These are phyloP conservation scores for Tolypocladium amazonense DNA, from an alignment of 2,329 filamentous ascomycete genomes.

Conservation along the genomic window DNA sequence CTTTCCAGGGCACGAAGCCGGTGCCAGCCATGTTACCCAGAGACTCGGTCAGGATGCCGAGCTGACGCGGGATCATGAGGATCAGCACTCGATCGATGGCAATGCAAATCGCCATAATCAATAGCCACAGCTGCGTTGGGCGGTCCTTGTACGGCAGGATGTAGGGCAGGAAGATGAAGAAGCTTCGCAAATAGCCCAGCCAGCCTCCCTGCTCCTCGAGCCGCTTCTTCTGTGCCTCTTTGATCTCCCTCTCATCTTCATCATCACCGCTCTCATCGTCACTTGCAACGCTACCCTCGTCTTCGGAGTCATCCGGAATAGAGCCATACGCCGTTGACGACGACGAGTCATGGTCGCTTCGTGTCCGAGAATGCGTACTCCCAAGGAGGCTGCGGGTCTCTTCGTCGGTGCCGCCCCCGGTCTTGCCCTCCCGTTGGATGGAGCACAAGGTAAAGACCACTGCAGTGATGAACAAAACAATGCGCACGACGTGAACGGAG, in stretches of 20 bases:
- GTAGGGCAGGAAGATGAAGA: slow-evolving; percentile 18
- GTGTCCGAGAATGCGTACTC: not conserved
- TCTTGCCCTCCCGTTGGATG: not conserved
- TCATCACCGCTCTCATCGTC: slow-evolving; percentile 7
- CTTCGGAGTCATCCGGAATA: slow-evolving; percentile 2
- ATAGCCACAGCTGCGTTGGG: slow-evolving; percentile 18
- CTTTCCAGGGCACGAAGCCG: slow-evolving; percentile 9
- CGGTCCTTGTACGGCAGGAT: slow-evolving; percentile 18
- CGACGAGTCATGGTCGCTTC: not conserved
- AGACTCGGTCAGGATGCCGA: slow-evolving; percentile 19
- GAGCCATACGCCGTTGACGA: slow-evolving; percentile 3
- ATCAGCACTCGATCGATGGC: slow-evolving; percentile 13
- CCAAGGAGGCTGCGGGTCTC: slow-evolving; percentile 2
- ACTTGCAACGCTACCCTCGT: slow-evolving; percentile 1
- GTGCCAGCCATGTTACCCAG: slow-evolving; percentile 9
- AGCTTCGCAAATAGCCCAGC: slow-evolving; percentile 19
- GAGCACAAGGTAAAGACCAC: not conserved
- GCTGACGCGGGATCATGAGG: slow-evolving; percentile 19
- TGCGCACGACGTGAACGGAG: not conserved
- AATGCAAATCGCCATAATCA: slow-evolving; percentile 13
- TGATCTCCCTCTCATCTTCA: slow-evolving; percentile 9
- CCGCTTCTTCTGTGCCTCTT: slow-evolving; percentile 13
- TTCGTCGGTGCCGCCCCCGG: not conserved
- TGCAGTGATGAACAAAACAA: not conserved
- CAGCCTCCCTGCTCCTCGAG: slow-evolving; percentile 19